A percentile compares a stretch with the other conserved stretches of the same genome.
These are phyloP conservation scores for Stenocarpella maydis DNA, from an alignment of 2,329 filamentous ascomycete genomes.

Conservation along the genomic window DNA sequence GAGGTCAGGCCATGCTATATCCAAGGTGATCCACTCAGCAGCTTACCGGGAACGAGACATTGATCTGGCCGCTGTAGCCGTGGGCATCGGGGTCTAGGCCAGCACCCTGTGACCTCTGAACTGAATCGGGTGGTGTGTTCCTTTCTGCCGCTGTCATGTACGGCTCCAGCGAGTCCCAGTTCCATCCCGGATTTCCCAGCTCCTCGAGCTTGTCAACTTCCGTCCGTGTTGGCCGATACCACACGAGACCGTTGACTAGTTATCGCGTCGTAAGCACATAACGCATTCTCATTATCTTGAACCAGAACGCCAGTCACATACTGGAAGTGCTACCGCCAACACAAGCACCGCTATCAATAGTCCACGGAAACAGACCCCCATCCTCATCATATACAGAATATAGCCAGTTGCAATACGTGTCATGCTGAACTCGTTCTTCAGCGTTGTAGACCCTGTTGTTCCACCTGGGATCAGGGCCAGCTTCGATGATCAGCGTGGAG, in stretches of 20 bases:
- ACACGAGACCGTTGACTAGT: slow-evolving; percentile 40
- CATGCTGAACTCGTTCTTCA: slow-evolving; percentile 34
- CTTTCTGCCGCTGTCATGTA: slow-evolving; percentile 37
- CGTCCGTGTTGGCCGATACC: slow-evolving; percentile 39
- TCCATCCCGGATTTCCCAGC: slow-evolving; percentile 34
- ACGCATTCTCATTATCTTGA: fast-evolving
- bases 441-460: slow-evolving; percentile 37
- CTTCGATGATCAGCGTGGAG: slow-evolving; percentile 40
- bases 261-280: not conserved
- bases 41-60: slow-evolving; percentile 40
- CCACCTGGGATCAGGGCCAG: slow-evolving; percentile 39
- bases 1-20: not conserved
- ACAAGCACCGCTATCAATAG: slow-evolving; percentile 39
- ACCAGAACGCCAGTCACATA: slow-evolving; percentile 11
- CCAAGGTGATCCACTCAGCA: too few relatives aligned
- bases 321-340: slow-evolving; percentile 41
- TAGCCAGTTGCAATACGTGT: slow-evolving; percentile 38
- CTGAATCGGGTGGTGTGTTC: slow-evolving; percentile 36
- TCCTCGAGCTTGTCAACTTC: slow-evolving; percentile 39
- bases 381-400: slow-evolving; percentile 38
- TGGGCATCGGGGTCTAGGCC: slow-evolving; percentile 29
- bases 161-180: slow-evolving; percentile 33
- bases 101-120: slow-evolving; percentile 37
- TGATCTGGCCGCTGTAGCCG: slow-evolving; percentile 36
- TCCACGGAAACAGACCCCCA: slow-evolving; percentile 31